Evolutionary conservation across 306 rosid genomes (phyloP).

Genomic region (Pachyrhizus erosus): DNA sequence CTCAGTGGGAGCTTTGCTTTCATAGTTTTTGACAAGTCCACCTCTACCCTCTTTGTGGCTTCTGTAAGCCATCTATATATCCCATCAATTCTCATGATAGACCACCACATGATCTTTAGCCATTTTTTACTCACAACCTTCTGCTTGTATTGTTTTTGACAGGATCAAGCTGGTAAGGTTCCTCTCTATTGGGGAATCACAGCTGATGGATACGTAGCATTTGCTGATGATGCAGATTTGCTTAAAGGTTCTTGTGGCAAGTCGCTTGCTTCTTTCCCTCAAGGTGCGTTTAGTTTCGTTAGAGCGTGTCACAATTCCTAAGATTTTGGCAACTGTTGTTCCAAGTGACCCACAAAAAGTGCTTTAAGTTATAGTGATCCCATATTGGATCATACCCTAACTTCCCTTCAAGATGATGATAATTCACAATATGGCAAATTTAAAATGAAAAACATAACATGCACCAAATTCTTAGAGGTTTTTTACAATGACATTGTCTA

Average conservation of each 20-base stretch:
- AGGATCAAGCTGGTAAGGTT: constrained; percentile 91
- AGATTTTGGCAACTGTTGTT: not conserved
- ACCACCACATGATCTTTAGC: not conserved
- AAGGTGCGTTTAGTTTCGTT: constrained; percentile 63
- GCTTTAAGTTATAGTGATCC: not conserved
- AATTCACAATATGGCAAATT: not conserved
- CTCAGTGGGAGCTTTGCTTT: constrained; percentile 87
- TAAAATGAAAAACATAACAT: constrained; percentile 2
- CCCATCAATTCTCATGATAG: not conserved
- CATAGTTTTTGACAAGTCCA: constrained; percentile 89
- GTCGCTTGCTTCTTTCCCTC: constrained; percentile 99
- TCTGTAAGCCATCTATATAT: constrained; percentile 67
- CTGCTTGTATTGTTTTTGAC: constrained; percentile 41
- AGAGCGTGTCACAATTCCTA: not conserved
- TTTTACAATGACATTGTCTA: not conserved
- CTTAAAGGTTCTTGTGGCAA: constrained; percentile 97
- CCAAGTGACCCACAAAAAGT: not conserved
- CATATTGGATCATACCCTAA: not conserved
- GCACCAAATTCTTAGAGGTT: not conserved
- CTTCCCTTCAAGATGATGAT: not conserved
- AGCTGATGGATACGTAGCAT: constrained; percentile 95
- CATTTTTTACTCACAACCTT: constrained; percentile 23
- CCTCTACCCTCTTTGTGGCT: constrained; percentile 89
- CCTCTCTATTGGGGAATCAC: constrained; percentile 98
- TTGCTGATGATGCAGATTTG: constrained; percentile 85